Percentiles rank a stretch among this genome's conserved stretches.
Conservation (phyloP, 176 grass and related monocot species). For the Cymbopogon citratus region DNA sequence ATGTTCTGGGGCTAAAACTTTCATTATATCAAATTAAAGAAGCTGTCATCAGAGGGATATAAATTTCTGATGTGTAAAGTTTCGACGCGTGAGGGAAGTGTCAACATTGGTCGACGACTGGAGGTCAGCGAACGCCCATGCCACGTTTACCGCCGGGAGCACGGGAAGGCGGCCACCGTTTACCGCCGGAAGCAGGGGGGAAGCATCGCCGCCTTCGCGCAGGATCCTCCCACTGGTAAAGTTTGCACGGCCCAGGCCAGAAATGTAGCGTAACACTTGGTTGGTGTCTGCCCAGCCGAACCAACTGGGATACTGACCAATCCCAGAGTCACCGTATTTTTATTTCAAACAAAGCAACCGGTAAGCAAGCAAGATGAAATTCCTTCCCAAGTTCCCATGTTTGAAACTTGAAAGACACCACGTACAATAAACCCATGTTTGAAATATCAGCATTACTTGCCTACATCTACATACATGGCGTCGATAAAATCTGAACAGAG, state of each 20-base stretch:
- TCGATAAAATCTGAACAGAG: not conserved
- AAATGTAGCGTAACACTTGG: too few species aligned
- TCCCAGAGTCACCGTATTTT: not conserved
- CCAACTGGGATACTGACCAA: not conserved
- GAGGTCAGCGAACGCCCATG: too few species aligned
- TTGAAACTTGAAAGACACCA: not conserved
- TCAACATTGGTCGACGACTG: too few species aligned
- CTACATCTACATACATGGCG: not conserved
- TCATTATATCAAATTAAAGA: not conserved
- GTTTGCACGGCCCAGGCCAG: too few species aligned
- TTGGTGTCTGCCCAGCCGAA: not conserved
- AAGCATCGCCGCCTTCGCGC: too few species aligned
- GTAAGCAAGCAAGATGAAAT: not conserved
- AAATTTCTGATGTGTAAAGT: not conserved
- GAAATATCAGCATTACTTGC: not conserved
- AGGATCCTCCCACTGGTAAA: too few species aligned
- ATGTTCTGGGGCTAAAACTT: not conserved
- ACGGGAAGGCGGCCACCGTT: too few species aligned
- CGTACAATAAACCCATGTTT: not conserved
- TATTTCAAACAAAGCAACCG: not conserved
- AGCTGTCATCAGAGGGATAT: not conserved
- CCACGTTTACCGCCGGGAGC: too few species aligned
- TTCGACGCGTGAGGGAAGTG: not conserved
- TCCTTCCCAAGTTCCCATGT: not conserved
- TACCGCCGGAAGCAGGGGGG: too few species aligned